phyloP scores from a whole-genome alignment of 768 basidiomycete genomes.

The Polyporus arcularius region DNA sequence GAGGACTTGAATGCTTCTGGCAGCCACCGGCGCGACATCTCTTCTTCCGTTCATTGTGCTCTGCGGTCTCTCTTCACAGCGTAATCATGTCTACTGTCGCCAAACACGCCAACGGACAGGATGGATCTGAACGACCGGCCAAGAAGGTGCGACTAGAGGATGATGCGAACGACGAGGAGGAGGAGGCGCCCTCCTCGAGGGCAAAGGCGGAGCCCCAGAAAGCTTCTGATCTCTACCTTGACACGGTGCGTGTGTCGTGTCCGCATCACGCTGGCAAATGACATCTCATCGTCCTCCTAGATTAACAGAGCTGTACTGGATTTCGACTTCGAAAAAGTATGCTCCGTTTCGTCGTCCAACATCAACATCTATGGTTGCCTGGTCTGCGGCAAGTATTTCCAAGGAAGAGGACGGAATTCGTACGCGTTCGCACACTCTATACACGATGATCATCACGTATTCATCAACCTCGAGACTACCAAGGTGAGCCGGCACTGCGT shows the following conservation, averaged over 20 bases:
- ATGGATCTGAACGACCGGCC: constrained; percentile 15
- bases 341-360: constrained; percentile 94
- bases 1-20: not conserved
- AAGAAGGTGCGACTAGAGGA: constrained; percentile 27
- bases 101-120: constrained; percentile 1
- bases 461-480: constrained; percentile 91
- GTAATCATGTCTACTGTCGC: constrained; percentile 1
- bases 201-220: constrained; percentile 27
- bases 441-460: constrained; percentile 97
- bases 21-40: not conserved
- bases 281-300: constrained; percentile 40
- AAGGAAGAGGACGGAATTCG: constrained; percentile 90
- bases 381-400: constrained; percentile 98
- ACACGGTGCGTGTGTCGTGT: constrained; percentile 63
- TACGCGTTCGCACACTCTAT: constrained; percentile 98
- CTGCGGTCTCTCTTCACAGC: not conserved
- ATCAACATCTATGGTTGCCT: constrained; percentile 98
- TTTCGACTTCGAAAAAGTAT: constrained; percentile 99
- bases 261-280: not conserved
- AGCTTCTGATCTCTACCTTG: constrained; percentile 89
- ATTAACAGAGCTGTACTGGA: constrained; percentile 90
- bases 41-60: not conserved
- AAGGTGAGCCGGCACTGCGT: constrained; percentile 59
- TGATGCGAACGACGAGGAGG: constrained; percentile 25
- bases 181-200: constrained; percentile 24